Base-by-base conservation (phyloP, 129 eudicot genomes). In the Flaveria bidentis region DNA sequence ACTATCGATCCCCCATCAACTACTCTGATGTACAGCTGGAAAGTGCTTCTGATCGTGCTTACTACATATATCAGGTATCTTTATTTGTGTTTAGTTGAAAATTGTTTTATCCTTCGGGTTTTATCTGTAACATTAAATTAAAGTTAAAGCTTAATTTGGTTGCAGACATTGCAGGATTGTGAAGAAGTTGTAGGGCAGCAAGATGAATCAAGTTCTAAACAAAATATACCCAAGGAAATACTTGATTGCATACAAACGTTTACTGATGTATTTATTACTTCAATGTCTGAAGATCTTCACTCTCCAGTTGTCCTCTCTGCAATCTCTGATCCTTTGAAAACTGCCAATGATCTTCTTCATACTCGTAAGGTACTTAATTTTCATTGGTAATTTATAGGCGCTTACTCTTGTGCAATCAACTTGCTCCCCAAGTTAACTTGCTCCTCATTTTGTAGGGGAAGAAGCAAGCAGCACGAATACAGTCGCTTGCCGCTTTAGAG, bases 231-330 rank as follows among this genome's bases (percentile, higher is more conserved):
- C 13, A 36, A 79, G 7, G 87, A 76, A 60, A 87, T 78, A 56
- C 76, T 67, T 33, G 82, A 76, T 67, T 89, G 91, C 81, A 87
- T 94, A 68, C 62, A 76, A 47, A 88, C 64, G 9, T 91, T 94
- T 39, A 74, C 81, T 22, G 85, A 86, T 67, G 90, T 80, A 51
- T 86, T 92, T 77, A 56, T 83, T 76, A 76, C 79, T 52, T 87
- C 97, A 36, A 91, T 94, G 96, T 91, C 90, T 4, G 97, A 94
- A 42, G 97, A 94, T 84, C 96, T 94, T 83, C 97, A 88, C 79
- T 87, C 98, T 49, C 64, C 91, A 55, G 98, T 87, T 58, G 93
- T 86, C 75, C 85, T 94, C 65, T 83, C 96, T 74, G 97, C 97
- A 56, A 79, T 94, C 47, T 87, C 98, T 67, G 98, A 94, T 15